Evolutionary conservation across 1,284 basidiomycete species (phyloP).

Genomic region (Cryptococcus sp.): DNA sequence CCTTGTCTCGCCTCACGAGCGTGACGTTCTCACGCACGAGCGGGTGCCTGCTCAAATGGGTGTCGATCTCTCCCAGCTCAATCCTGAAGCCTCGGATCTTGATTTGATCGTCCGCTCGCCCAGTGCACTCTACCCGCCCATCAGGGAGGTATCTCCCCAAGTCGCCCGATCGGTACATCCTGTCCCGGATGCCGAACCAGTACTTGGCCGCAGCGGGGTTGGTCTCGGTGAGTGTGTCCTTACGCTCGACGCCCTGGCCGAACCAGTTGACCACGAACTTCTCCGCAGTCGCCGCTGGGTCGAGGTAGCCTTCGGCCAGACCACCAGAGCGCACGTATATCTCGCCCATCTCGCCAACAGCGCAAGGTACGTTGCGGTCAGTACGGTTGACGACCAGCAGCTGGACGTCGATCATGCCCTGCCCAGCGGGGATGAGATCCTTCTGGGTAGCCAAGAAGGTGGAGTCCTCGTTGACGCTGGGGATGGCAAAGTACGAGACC

Average conservation of each 20-base stretch:
- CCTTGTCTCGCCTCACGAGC: slow-evolving; percentile 93
- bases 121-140: slow-evolving; percentile 94
- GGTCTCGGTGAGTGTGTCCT: slow-evolving; percentile 64
- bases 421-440: slow-evolving; percentile 96
- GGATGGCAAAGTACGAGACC: slow-evolving; percentile 95
- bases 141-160: slow-evolving; percentile 90
- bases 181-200: slow-evolving; percentile 97
- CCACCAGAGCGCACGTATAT: slow-evolving; percentile 98
- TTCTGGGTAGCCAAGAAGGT: slow-evolving; percentile 94
- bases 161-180: slow-evolving; percentile 98
- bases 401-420: slow-evolving; percentile 98
- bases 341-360: slow-evolving; percentile 95
- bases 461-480: slow-evolving; percentile 74
- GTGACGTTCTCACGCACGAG: slow-evolving; percentile 96
- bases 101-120: slow-evolving; percentile 97
- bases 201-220: slow-evolving; percentile 65
- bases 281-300: slow-evolving; percentile 75
- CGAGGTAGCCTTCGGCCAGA: slow-evolving; percentile 91
- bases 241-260: slow-evolving; percentile 56
- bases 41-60: slow-evolving; percentile 88
- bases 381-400: slow-evolving; percentile 94
- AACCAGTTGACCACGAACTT: slow-evolving; percentile 97
- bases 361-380: slow-evolving; percentile 82
- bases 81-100: slow-evolving; percentile 99
- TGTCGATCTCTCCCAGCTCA: slow-evolving; percentile 98